Evolutionary conservation across 164 flowering plant genomes (phyloP), one percentile per base, ranked within the genome.

Genomic region (Nymphaea thermarum): DNA sequence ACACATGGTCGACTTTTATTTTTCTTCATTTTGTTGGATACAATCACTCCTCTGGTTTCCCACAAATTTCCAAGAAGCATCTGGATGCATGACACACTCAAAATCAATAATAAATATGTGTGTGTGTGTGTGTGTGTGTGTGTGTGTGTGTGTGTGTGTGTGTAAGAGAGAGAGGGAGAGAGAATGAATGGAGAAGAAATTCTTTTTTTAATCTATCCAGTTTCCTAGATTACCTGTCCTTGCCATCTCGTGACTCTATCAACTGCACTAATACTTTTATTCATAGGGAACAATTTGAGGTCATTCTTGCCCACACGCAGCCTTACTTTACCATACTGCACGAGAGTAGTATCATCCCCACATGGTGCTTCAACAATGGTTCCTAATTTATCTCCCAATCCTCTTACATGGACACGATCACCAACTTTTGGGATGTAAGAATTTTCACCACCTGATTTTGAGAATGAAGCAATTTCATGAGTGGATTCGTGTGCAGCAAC

Each of bases 241-340:
- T 65, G 86, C 16, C 51, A 61, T 59, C 45, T 71, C 42, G 80
- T 64, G 11, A 17, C 47, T 14, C 82, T 76, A 64, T 70, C 63
- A 43, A 70, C 43, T 42, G 71, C 45, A 25, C 68, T 66, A 64
- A 61, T 81, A 61, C 67, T 76, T 73, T 74, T 51, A 53, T 72
- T 69, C 64, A 16, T 68, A 43, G 79, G 67, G 72, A 79, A 42
- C 43, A 41, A 65, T 74, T 69, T 84, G 47, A 92, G 71, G 65
- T 77, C 81, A 47, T 71, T 79, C 72, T 74, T 82, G 67, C 84
- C 81, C 68, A 87, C 87, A 11, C 85, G 85, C 64, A 82, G 77
- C 73, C 76, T 86, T 41, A 93, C 75, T 72, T 90, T 90, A 66
- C 95, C 92, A 73, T 77, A 86, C 71, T 85, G 96, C 44, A 90